Percentiles rank a stretch among this genome's conserved stretches.
Conservation (phyloP, 2,329 filamentous ascomycete genomes). For the Pseudonectria foliicola region DNA sequence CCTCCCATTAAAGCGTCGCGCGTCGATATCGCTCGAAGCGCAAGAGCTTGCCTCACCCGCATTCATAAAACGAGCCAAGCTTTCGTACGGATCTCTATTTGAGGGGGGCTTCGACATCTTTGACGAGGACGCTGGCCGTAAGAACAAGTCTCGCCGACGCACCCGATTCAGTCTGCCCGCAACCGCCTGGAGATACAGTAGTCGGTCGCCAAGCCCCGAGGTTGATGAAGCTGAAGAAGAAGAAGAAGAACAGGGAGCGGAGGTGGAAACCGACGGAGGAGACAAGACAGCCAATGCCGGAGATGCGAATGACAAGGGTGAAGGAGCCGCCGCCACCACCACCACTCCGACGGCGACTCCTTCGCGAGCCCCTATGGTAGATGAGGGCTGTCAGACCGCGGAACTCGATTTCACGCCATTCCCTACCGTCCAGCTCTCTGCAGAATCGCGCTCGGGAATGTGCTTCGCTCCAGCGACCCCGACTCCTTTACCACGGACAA, state of each 20-base stretch:
- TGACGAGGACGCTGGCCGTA: conserved; percentile 47
- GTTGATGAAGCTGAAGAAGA: conserved; percentile 30
- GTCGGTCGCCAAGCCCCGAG: conserved; percentile 64
- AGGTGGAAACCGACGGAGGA: conserved; percentile 12
- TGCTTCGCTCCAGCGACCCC: conserved; percentile 17
- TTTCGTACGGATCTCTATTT: conserved; percentile 62
- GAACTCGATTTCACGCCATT: conserved; percentile 23
- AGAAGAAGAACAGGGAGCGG: conserved; percentile 6
- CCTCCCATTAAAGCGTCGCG: conserved; percentile 27
- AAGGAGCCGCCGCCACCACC: conserved; percentile 6
- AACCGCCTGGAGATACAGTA: conserved; percentile 66
- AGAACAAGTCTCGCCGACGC: conserved; percentile 48
- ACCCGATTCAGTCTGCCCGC: conserved; percentile 61
- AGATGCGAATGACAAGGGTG: conserved; percentile 2
- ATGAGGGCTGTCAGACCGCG: conserved; percentile 29
- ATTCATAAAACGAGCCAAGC: conserved; percentile 64
- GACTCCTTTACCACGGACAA: conserved; percentile 19
- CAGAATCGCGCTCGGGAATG: conserved; percentile 18
- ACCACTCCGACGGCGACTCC: conserved; percentile 12
- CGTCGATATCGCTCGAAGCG: conserved; percentile 29
- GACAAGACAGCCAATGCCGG: conserved; percentile 4
- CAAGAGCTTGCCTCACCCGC: conserved; percentile 69
- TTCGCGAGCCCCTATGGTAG: conserved; percentile 24
- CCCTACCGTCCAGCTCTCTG: conserved; percentile 21
- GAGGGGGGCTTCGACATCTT: conserved; percentile 61